Conservation (phyloP, 768 basidiomycete species). For the Russula earlei region DNA sequence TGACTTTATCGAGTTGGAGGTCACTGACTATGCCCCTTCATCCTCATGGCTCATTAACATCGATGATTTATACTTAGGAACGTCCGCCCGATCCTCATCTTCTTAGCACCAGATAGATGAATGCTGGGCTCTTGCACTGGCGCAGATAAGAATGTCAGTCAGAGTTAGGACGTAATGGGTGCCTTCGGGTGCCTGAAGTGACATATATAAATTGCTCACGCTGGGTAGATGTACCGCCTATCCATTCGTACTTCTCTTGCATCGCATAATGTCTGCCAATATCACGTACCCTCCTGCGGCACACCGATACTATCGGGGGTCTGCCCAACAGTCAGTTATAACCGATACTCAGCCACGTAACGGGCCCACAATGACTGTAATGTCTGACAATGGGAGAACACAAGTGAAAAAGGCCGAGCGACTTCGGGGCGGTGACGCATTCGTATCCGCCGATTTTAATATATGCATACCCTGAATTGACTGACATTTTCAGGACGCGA, state of each 20-base stretch:
- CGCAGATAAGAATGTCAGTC: no score
- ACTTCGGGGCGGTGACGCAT: slow-evolving; percentile 13
- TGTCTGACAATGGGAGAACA: neutral
- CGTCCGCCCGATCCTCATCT: neutral
- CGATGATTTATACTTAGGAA: no score
- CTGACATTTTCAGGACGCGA: slow-evolving; percentile 9
- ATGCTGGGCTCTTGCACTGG: neutral
- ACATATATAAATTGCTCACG: neutral
- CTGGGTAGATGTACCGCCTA: neutral
- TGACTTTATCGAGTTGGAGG: no score
- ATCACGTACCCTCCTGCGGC: slow-evolving; percentile 14
- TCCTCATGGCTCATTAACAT: no score
- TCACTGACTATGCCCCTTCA: no score
- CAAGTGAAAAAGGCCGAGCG: slow-evolving; percentile 7
- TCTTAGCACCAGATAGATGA: neutral
- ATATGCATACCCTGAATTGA: neutral
- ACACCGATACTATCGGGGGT: neutral
- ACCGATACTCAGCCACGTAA: slow-evolving; percentile 6
- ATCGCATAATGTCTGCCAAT: slow-evolving; percentile 3
- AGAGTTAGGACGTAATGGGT: no score
- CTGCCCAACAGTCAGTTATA: neutral
- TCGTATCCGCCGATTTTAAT: neutral
- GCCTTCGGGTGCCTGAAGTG: no score
- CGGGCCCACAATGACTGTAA: neutral
- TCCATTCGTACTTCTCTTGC: neutral